A percentile compares a stretch with the other conserved stretches of the same genome.
Evolutionary conservation across 139 green algal species (phyloP).

Genomic region (Tetraselmis striata): DNA sequence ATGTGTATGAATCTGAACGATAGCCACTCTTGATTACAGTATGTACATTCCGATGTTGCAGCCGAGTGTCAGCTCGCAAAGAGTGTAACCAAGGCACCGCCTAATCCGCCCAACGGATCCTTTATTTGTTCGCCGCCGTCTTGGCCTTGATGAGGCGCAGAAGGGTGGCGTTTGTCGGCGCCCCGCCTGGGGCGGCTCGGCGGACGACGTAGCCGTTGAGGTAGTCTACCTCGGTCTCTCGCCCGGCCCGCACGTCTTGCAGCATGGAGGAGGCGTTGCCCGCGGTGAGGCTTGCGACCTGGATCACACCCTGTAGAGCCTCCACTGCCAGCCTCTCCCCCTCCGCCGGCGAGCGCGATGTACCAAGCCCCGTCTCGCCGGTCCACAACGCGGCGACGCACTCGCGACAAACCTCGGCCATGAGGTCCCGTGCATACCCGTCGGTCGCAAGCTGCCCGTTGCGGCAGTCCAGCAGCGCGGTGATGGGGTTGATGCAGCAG

Average conservation of each 20-base stretch:
- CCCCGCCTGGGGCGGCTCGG: background rate
- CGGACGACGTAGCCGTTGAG: slow-evolving; percentile 24
- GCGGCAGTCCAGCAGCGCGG: slow-evolving; percentile 34
- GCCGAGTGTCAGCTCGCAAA: no score
- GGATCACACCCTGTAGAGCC: background rate
- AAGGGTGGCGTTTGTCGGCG: background rate
- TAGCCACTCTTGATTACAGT: no score
- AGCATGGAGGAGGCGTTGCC: slow-evolving; percentile 41
- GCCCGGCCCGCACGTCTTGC: slow-evolving; percentile 24
- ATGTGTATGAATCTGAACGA: no score
- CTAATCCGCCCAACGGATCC: no score
- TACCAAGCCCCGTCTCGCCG: no score
- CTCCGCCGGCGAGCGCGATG: no score
- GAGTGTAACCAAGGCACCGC: no score
- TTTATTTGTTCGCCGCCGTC: no score
- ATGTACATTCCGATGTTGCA: no score
- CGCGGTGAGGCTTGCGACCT: slow-evolving; percentile 19
- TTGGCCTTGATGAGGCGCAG: background rate
- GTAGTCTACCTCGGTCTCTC: slow-evolving; percentile 31
- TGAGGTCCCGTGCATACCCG: background rate
- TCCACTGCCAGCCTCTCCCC: no score
- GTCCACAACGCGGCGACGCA: slow-evolving; percentile 15
- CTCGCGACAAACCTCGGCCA: slow-evolving; percentile 2
- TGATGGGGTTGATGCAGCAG: slow-evolving; percentile 38
- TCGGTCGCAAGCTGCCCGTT: slow-evolving; percentile 26